These are phyloP conservation scores for Saprolegnia diclina DNA, from an alignment of 352 stramenopile species.

Conservation along the genomic window DNA sequence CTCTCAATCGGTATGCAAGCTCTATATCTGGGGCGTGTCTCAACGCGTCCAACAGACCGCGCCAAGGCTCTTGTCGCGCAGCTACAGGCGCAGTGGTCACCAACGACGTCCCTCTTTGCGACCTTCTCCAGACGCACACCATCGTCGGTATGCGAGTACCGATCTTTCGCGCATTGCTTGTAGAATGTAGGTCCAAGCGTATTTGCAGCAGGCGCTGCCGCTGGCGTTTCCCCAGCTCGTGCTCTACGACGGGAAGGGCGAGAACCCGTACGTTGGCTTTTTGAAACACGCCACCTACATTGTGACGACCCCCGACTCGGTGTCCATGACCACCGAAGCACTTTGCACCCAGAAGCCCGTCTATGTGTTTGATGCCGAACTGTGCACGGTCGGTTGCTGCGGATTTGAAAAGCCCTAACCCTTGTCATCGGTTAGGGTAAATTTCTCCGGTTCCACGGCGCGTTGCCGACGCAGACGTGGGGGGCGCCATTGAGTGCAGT, in stretches of 20 bases:
- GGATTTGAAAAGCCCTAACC: no score
- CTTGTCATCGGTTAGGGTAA: background rate
- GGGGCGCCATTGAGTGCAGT: no score
- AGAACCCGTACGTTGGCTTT: slow-evolving; percentile 62
- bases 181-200: slow-evolving; percentile 32
- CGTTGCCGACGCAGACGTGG: no score
- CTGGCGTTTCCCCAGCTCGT: slow-evolving; percentile 36
- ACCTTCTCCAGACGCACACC: slow-evolving; percentile 68
- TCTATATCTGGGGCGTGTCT: background rate
- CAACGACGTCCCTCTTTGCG: slow-evolving; percentile 38
- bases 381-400: slow-evolving; percentile 35
- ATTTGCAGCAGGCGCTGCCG: slow-evolving; percentile 34
- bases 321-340: slow-evolving; percentile 78
- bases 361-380: slow-evolving; percentile 42
- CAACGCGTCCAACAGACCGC: background rate
- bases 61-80: background rate
- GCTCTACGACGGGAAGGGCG: slow-evolving; percentile 41
- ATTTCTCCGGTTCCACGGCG: background rate
- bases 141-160: slow-evolving; percentile 24
- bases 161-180: background rate
- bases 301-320: slow-evolving; percentile 68
- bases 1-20: background rate
- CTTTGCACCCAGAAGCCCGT: slow-evolving; percentile 49
- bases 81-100: background rate
- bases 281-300: slow-evolving; percentile 43